A percentile compares a stretch with the other conserved stretches of the same genome.
These are phyloP conservation scores for Sanghuangporus baumii DNA, from an alignment of 1,284 basidiomycete species.

Conservation along the genomic window DNA sequence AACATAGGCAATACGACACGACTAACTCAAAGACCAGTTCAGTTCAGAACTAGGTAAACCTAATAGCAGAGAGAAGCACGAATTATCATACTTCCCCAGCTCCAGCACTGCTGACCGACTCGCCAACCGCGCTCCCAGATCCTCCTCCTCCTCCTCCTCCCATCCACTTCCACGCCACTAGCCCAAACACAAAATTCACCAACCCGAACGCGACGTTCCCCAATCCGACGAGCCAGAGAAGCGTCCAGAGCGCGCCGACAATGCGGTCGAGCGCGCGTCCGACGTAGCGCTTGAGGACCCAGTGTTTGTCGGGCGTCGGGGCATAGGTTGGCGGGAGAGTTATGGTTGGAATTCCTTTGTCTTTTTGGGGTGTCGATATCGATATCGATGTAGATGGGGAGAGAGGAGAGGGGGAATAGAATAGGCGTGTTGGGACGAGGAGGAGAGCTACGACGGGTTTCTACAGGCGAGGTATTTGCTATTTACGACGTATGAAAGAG, in stretches of 20 bases:
- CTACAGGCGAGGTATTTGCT: conserved; percentile 28
- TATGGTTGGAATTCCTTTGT: background rate
- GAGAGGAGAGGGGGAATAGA: conserved; percentile 34
- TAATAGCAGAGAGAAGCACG: background rate
- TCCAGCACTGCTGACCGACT: background rate
- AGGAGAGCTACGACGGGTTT: conserved; percentile 68
- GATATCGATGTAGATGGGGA: conserved; percentile 17
- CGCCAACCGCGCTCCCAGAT: background rate
- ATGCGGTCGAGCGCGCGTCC: conserved; percentile 67
- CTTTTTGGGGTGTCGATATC: background rate
- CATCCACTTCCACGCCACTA: conserved; percentile 49
- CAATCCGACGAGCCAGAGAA: conserved; percentile 67
- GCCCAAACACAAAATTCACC: conserved; percentile 61
- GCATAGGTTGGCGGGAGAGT: conserved; percentile 33
- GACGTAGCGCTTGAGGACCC: conserved; percentile 50
- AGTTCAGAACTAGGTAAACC: too few relatives aligned
- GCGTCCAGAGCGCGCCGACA: conserved; percentile 72
- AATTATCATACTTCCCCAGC: background rate
- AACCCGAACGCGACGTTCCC: conserved; percentile 62
- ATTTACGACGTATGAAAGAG: background rate
- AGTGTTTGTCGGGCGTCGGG: conserved; percentile 47
- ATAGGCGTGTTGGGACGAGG: conserved; percentile 40
- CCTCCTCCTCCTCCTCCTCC: background rate
- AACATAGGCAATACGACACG: too few relatives aligned
- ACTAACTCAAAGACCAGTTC: too few relatives aligned